Conservation (phyloP, 2,329 filamentous ascomycete genomes). For the Aspergillus sp. region DNA sequence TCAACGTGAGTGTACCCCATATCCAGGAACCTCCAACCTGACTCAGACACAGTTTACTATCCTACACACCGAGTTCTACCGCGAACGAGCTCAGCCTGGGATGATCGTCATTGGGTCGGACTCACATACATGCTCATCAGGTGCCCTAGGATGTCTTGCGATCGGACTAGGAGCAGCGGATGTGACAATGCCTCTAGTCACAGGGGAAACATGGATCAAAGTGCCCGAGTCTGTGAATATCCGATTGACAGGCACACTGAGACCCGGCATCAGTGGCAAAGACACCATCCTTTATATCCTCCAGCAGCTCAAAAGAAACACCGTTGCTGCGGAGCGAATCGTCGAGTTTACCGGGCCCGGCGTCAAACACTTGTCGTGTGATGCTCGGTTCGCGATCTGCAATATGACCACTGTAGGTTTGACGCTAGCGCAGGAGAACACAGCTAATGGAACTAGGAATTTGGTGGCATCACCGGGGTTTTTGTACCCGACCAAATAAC, state of each 20-base stretch:
- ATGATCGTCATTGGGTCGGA: constrained; percentile 46
- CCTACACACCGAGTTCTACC: constrained; percentile 49
- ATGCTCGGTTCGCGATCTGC: constrained; percentile 48
- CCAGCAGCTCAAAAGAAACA: constrained; percentile 46
- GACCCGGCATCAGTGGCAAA: constrained; percentile 44
- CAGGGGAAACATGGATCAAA: constrained; percentile 49
- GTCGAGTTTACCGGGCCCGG: constrained; percentile 49
- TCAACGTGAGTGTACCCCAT: constrained; percentile 26
- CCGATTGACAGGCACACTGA: constrained; percentile 37
- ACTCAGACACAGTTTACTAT: constrained; percentile 33
- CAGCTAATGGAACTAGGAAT: constrained; percentile 25
- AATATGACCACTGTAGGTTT: constrained; percentile 45
- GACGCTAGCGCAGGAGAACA: too few relatives aligned
- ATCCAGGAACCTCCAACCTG: too few relatives aligned
- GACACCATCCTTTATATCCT: constrained; percentile 49
- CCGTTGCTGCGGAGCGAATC: constrained; percentile 44
- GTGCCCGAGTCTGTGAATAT: constrained; percentile 46
- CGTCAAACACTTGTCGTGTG: constrained; percentile 37
- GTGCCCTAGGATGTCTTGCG: constrained; percentile 41
- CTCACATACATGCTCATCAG: constrained; percentile 49
- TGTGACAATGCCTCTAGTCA: constrained; percentile 46
- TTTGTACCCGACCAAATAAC: constrained; percentile 43
- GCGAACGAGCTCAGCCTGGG: constrained; percentile 47
- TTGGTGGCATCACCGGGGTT: constrained; percentile 46
- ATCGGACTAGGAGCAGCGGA: constrained; percentile 50